Percentiles rank a stretch among this genome's conserved stretches.
Evolutionary conservation across 352 stramenopile species (phyloP).

Genomic region (Phytophthora sojae): DNA sequence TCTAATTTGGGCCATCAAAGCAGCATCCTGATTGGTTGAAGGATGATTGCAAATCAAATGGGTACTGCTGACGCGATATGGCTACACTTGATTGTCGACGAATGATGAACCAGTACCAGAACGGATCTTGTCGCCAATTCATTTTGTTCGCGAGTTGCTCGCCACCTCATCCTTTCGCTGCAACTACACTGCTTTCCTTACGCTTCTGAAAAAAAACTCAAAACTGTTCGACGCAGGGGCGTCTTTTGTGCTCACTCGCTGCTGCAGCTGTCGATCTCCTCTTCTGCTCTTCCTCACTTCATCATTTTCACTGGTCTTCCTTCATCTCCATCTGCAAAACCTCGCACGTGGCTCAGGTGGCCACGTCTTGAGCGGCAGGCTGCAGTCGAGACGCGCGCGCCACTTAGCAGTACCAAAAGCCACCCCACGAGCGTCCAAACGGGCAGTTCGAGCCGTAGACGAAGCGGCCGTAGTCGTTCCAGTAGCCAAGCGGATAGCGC

Average conservation of each 20-base stretch:
- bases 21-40: background rate
- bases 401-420: slow-evolving; percentile 49
- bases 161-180: background rate
- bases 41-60: slow-evolving; percentile 17
- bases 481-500: slow-evolving; percentile 52
- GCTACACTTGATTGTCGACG: background rate
- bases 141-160: slow-evolving; percentile 3
- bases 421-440: slow-evolving; percentile 43
- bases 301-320: background rate
- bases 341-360: slow-evolving; percentile 22
- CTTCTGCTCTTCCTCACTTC: background rate
- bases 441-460: slow-evolving; percentile 40
- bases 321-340: slow-evolving; percentile 12
- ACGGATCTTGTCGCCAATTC: slow-evolving; percentile 1
- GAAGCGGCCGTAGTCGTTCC: slow-evolving; percentile 39
- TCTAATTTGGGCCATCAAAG: background rate
- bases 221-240: slow-evolving; percentile 12
- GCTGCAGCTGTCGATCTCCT: background rate
- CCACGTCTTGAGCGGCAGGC: slow-evolving; percentile 20
- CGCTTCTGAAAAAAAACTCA: slow-evolving; percentile 30
- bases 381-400: slow-evolving; percentile 15
- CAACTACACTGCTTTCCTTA: slow-evolving; percentile 13
- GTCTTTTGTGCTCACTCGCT: slow-evolving; percentile 1
- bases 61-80: slow-evolving; percentile 24
- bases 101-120: background rate